Base-by-base conservation (phyloP, 2,329 filamentous ascomycete genomes). In the Cladosporium oxysporum region DNA sequence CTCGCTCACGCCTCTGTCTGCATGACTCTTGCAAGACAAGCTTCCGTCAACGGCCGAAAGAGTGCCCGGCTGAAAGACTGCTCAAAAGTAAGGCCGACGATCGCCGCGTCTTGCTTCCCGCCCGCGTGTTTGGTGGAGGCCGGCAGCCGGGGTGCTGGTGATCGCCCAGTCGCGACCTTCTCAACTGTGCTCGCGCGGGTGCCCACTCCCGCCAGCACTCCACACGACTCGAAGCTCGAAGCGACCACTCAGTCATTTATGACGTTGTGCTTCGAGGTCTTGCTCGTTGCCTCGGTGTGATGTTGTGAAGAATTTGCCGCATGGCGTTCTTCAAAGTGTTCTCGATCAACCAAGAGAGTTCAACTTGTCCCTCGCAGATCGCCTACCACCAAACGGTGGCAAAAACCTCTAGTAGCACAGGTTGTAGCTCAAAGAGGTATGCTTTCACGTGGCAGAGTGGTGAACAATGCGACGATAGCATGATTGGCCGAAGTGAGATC, bases 1-100 rank as follows among this genome's bases (percentile, higher is more conserved):
- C 18, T 35, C 12, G 33, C 33, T 57, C 35, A 28, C 26, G 59
- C 44, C 26, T 23, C 52, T 44, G 33, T 53, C 23, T 63, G 35
- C 61, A 55, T 63, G 61, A 63, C 61, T 63, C 61, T 53, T 33
- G 44, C 59, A n/a, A 37, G 31, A 53, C 49, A 44, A 26, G 50
- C 61, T 57, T 63, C 37, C 50, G 61, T 57, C 61, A 63, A 31
- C 61, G 61, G 50, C 61, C 61, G 61, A 63, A 53, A 63, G 61
- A 57, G n/a, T 41, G 49, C 35, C 61, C 61, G 61, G 31, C 44
- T 29, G 31, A 31, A 12, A 53, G 31, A 28, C 31, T 18, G 55
- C 31, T 58, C 26, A 52, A 63, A 55, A 63, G 61, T 57, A 63
- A 63, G 61, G 61, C 61, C 61, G 61, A 63, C 33, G 49, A 63